Percentiles rank a stretch among this genome's conserved stretches.
Conservation (phyloP, 306 rosid genomes). For the Cicer arietinum region DNA sequence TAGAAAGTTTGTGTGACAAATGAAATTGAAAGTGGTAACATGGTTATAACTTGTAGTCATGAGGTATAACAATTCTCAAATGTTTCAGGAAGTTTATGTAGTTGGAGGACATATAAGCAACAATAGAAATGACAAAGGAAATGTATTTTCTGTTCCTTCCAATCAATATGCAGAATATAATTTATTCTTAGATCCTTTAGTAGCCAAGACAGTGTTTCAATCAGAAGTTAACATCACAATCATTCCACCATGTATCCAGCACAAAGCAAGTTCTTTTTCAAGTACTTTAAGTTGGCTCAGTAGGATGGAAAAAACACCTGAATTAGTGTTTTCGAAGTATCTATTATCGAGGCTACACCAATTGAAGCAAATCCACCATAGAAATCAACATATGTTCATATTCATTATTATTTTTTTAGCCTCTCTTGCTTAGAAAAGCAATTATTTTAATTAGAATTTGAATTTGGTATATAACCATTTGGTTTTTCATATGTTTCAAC, state of each 20-base stretch:
- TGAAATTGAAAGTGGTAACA: too few species aligned
- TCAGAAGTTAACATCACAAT: slow-evolving; percentile 70
- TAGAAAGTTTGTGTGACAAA: too few species aligned
- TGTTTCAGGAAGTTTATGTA: slow-evolving; percentile 70
- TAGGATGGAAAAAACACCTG: slow-evolving; percentile 57
- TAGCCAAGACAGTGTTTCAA: slow-evolving; percentile 70
- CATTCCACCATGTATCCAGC: slow-evolving; percentile 74
- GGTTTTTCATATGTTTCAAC: slow-evolving; percentile 18
- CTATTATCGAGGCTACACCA: slow-evolving; percentile 57
- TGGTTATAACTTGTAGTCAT: too few species aligned
- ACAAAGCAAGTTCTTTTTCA: slow-evolving; percentile 58
- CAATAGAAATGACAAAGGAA: slow-evolving; percentile 62
- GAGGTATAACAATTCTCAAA: background rate
- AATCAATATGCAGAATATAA: slow-evolving; percentile 81
- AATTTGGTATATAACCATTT: background rate
- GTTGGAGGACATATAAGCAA: slow-evolving; percentile 80
- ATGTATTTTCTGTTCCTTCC: slow-evolving; percentile 74
- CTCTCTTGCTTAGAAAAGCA: too few species aligned
- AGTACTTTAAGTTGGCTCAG: slow-evolving; percentile 40
- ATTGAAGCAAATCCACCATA: slow-evolving; percentile 56
- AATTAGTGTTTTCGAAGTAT: slow-evolving; percentile 57
- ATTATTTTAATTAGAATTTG: too few species aligned
- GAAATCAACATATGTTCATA: slow-evolving; percentile 60
- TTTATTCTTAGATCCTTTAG: slow-evolving; percentile 83
- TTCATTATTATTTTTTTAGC: slow-evolving; percentile 24